A percentile compares a stretch with the other conserved stretches of the same genome.
Conservation (phyloP, 106 monocot genomes). For the Alisma plantagoaquatica region DNA sequence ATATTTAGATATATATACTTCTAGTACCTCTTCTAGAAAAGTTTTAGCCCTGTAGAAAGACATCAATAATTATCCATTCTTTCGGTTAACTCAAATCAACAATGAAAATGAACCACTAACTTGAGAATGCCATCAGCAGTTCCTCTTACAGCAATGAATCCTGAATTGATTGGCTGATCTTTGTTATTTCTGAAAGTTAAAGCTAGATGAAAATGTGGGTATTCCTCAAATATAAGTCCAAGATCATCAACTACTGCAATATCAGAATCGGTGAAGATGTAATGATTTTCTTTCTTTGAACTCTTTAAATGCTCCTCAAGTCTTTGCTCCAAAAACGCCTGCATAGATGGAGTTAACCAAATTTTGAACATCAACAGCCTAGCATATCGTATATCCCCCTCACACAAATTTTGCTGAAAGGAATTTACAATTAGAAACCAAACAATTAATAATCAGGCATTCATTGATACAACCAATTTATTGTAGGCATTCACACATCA, state of each 20-base stretch:
- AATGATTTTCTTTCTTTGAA: slow-evolving; percentile 27
- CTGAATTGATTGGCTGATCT: slow-evolving; percentile 93
- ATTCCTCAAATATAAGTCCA: slow-evolving; percentile 63
- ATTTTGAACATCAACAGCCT: too few relatives aligned
- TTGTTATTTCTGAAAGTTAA: slow-evolving; percentile 94
- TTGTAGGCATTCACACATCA: too few relatives aligned
- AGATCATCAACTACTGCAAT: slow-evolving; percentile 84
- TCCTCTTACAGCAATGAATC: slow-evolving; percentile 93
- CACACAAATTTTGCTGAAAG: too few relatives aligned
- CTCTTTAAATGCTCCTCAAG: slow-evolving; percentile 26
- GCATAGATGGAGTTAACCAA: slow-evolving; percentile 7
- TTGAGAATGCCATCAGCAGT: slow-evolving; percentile 61
- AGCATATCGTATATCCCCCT: too few relatives aligned
- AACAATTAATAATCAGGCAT: too few relatives aligned
- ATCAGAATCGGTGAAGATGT: slow-evolving; percentile 88
- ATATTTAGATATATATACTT: slow-evolving; percentile 61
- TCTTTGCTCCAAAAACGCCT: slow-evolving; percentile 60
- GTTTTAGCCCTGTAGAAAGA: slow-evolving; percentile 44
- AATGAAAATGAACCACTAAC: slow-evolving; percentile 29
- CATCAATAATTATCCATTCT: slow-evolving; percentile 2
- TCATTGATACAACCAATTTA: too few relatives aligned
- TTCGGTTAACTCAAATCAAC: background rate
- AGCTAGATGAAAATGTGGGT: slow-evolving; percentile 75
- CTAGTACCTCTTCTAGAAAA: slow-evolving; percentile 70
- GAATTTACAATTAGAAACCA: too few relatives aligned